phyloP scores from a whole-genome alignment of 2,329 filamentous ascomycete genomes.

The Mycocentrospora acerina region DNA sequence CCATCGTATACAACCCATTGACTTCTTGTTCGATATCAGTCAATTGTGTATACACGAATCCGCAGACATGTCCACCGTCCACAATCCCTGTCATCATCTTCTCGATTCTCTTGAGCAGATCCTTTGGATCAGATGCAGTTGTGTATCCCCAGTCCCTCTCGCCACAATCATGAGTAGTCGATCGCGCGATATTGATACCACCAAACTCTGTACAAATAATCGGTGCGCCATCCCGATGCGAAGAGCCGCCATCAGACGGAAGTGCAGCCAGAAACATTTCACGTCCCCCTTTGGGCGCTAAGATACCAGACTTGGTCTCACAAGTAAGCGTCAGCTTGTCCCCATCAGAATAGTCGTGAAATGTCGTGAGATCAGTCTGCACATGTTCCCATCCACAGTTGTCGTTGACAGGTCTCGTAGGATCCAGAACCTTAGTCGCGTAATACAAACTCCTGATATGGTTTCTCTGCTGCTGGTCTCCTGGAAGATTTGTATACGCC shows the following conservation, averaged over 20 bases:
- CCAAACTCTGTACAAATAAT: slow-evolving; percentile 69
- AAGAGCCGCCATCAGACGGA: slow-evolving; percentile 45
- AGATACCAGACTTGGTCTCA: slow-evolving; percentile 54
- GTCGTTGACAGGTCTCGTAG: slow-evolving; percentile 66
- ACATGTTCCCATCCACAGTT: slow-evolving; percentile 75
- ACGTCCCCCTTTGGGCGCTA: slow-evolving; percentile 55
- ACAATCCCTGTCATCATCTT: slow-evolving; percentile 61
- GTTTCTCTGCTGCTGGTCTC: slow-evolving; percentile 60
- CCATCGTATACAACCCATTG: slow-evolving; percentile 66
- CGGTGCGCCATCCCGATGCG: slow-evolving; percentile 58
- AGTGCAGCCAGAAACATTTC: slow-evolving; percentile 58
- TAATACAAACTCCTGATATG: slow-evolving; percentile 66
- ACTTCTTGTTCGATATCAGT: slow-evolving; percentile 66
- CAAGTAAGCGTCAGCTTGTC: slow-evolving; percentile 59
- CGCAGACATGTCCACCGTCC: slow-evolving; percentile 58
- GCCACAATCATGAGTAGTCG: slow-evolving; percentile 47
- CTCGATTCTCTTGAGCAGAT: slow-evolving; percentile 61
- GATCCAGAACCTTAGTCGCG: slow-evolving; percentile 64
- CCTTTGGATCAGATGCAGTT: slow-evolving; percentile 61
- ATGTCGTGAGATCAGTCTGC: slow-evolving; percentile 64
- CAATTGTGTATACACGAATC: slow-evolving; percentile 68
- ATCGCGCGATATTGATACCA: slow-evolving; percentile 64
- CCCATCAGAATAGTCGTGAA: slow-evolving; percentile 67
- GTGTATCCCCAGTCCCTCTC: slow-evolving; percentile 65
- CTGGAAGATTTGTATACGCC: slow-evolving; percentile 62